A percentile compares a stretch with the other conserved stretches of the same genome.
Conservation (phyloP, 1,284 basidiomycete species). For the Ceratobasidium papillatum region DNA sequence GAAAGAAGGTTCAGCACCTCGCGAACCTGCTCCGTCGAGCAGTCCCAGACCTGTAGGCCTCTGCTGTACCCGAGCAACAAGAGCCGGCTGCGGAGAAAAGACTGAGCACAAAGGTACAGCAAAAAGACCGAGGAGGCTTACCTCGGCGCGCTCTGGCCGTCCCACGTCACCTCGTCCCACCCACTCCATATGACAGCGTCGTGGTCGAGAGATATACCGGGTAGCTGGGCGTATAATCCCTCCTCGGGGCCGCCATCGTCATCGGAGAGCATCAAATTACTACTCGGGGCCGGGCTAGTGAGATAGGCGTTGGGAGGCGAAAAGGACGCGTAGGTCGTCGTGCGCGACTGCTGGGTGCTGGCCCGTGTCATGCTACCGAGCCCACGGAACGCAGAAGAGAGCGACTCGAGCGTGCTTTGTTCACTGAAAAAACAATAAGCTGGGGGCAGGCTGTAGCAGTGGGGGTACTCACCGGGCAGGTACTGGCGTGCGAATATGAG, state of each 20-base stretch:
- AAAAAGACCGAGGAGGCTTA: not conserved
- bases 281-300: slow-evolving; percentile 16
- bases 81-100: not conserved
- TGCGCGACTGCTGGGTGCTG: slow-evolving; percentile 21
- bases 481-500: slow-evolving; percentile 19
- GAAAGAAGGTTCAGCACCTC: slow-evolving; percentile 65
- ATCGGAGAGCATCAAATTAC: slow-evolving; percentile 32
- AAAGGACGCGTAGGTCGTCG: slow-evolving; percentile 20
- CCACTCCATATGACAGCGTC: slow-evolving; percentile 28
- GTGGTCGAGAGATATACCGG: not conserved
- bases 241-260: slow-evolving; percentile 37
- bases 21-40: slow-evolving; percentile 61
- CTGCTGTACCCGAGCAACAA: slow-evolving; percentile 51
- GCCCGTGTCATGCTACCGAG: slow-evolving; percentile 34
- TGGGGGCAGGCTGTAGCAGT: not conserved
- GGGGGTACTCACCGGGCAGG: slow-evolving; percentile 19
- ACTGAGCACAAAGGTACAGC: not conserved
- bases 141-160: slow-evolving; percentile 18
- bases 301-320: not conserved
- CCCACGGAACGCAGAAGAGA: slow-evolving; percentile 29
- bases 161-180: slow-evolving; percentile 24
- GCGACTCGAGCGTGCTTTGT: slow-evolving; percentile 36
- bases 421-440: slow-evolving; percentile 17
- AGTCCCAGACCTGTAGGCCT: slow-evolving; percentile 76
- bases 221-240: not conserved